Conservation (phyloP, 306 rosid species). For the Quercus gilva region DNA sequence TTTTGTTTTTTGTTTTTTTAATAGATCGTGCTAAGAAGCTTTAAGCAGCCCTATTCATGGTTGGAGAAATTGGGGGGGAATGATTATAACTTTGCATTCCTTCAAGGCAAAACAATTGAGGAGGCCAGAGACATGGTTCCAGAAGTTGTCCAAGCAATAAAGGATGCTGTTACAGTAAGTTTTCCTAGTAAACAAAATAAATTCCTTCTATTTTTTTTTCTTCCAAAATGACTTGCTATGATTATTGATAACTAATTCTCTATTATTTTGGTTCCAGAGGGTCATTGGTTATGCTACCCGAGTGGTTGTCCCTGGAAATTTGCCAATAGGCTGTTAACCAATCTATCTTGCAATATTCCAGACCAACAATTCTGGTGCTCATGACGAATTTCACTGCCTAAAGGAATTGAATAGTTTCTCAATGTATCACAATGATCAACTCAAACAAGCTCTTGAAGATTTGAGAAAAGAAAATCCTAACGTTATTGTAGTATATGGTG, state of each 20-base stretch:
- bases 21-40: slow-evolving; percentile 16
- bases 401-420: too few species aligned
- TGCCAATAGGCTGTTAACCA: too few species aligned
- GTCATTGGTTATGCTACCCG: background rate
- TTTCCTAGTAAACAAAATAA: background rate
- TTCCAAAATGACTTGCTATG: background rate
- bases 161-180: background rate
- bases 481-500: too few species aligned
- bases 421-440: too few species aligned
- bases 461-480: too few species aligned
- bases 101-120: slow-evolving; percentile 12
- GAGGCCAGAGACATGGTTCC: slow-evolving; percentile 13
- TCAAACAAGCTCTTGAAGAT: too few species aligned
- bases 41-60: background rate
- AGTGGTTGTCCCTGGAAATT: too few species aligned
- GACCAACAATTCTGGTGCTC: too few species aligned
- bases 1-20: background rate
- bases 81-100: slow-evolving; percentile 12
- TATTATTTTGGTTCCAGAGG: background rate
- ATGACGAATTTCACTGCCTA: too few species aligned
- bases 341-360: too few species aligned
- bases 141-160: slow-evolving; percentile 15
- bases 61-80: slow-evolving; percentile 19
- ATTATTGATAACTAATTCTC: background rate
- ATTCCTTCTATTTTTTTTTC: background rate